phyloP scores from a whole-genome alignment of 2,329 filamentous ascomycete genomes.

The Ascochyta koolunga region DNA sequence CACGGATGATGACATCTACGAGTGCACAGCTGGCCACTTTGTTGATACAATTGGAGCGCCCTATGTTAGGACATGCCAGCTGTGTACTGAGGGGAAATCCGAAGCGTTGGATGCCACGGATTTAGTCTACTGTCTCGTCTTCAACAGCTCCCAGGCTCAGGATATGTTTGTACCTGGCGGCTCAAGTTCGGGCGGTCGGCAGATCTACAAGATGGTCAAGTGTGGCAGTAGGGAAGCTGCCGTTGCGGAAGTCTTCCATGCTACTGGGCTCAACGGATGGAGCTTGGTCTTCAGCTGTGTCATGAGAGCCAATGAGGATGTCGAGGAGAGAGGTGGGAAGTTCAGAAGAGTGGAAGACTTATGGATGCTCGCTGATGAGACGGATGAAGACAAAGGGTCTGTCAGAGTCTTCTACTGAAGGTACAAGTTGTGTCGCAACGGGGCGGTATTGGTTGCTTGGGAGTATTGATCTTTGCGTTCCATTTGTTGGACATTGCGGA shows the following conservation, averaged over 20 bases:
- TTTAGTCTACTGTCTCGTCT: constrained; percentile 33
- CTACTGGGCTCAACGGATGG: constrained; percentile 38
- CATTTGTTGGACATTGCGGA: neutral
- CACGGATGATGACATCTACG: constrained; percentile 36
- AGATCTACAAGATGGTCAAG: constrained; percentile 40
- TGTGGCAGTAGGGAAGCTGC: constrained; percentile 44
- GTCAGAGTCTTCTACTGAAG: constrained; percentile 41
- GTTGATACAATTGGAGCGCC: constrained; percentile 5
- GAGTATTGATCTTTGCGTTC: neutral
- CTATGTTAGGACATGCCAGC: constrained; percentile 25
- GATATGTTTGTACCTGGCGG: constrained; percentile 18
- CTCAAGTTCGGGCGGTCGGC: constrained; percentile 21
- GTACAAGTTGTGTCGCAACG: too few species aligned
- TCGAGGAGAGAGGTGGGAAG: constrained; percentile 23
- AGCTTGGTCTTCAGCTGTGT: constrained; percentile 42
- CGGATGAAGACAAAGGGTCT: constrained; percentile 17
- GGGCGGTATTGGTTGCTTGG: neutral
- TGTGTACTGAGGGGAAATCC: constrained; percentile 36
- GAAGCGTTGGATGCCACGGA: constrained; percentile 29
- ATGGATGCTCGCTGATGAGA: constrained; percentile 33
- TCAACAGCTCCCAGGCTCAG: constrained; percentile 32
- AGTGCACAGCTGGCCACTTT: constrained; percentile 28
- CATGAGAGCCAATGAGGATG: constrained; percentile 31
- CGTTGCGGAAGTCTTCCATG: constrained; percentile 36
- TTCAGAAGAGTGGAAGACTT: constrained; percentile 31